A percentile compares a stretch with the other conserved stretches of the same genome.
These are phyloP conservation scores for Rhodotorula mucilaginosa DNA, from an alignment of 1,284 basidiomycete species.

Conservation along the genomic window DNA sequence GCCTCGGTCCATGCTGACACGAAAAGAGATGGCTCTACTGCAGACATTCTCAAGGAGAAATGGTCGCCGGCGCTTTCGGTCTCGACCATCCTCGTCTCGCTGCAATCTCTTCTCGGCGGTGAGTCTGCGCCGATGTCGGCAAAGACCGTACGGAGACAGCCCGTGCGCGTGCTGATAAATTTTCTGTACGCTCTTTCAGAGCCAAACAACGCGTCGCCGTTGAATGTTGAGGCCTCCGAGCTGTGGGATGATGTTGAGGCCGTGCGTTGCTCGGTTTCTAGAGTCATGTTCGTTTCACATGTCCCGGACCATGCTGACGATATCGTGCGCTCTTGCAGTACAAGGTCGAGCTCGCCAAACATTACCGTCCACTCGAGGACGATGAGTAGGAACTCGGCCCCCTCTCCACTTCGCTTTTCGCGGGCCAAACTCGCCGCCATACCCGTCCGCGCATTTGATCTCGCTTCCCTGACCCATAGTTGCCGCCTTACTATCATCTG, in stretches of 20 bases:
- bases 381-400: constrained; percentile 48
- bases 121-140: neutral
- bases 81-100: constrained; percentile 77
- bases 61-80: constrained; percentile 88
- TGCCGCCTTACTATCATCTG: too few species aligned
- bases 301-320: neutral
- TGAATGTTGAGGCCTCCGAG: constrained; percentile 75
- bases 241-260: constrained; percentile 63
- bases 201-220: constrained; percentile 81
- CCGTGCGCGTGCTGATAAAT: neutral
- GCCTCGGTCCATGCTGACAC: too few species aligned
- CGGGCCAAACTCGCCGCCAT: neutral
- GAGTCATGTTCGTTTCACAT: neutral
- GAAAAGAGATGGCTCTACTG: neutral
- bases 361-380: constrained; percentile 66
- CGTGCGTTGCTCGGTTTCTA: neutral
- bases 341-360: constrained; percentile 67
- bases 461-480: neutral
- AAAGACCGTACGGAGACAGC: neutral
- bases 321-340: constrained; percentile 50
- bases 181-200: constrained; percentile 50
- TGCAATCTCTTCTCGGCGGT: constrained; percentile 72
- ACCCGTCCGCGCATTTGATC: neutral
- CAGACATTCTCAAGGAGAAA: constrained; percentile 62
- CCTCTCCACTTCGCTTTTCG: too few species aligned